Evolutionary conservation across 2,329 filamentous ascomycete species (phyloP).

Genomic region (Hymenotorrendiella dingleyae): DNA sequence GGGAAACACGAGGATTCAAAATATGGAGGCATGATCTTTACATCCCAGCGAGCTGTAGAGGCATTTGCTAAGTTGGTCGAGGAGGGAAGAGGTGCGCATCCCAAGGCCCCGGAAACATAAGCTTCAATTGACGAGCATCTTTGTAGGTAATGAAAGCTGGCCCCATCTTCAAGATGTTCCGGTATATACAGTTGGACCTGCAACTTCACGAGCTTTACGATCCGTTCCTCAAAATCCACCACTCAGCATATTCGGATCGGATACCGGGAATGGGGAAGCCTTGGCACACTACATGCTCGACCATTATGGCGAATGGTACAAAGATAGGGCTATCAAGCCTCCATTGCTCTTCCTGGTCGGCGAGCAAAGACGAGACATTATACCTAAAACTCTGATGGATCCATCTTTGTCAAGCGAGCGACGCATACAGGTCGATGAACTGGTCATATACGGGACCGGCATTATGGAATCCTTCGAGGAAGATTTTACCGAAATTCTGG

Average conservation of each 20-base stretch:
- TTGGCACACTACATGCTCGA: slow-evolving; percentile 72
- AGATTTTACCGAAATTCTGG: slow-evolving; percentile 53
- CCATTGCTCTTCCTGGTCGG: slow-evolving; percentile 83
- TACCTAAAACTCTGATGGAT: slow-evolving; percentile 72
- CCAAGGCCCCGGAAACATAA: neutral
- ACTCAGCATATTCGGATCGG: slow-evolving; percentile 66
- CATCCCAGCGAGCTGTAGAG: slow-evolving; percentile 77
- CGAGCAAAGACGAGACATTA: slow-evolving; percentile 83
- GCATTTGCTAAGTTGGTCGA: slow-evolving; percentile 61
- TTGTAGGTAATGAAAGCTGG: slow-evolving; percentile 33
- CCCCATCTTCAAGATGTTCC: slow-evolving; percentile 51
- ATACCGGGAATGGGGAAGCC: slow-evolving; percentile 78
- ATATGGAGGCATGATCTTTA: slow-evolving; percentile 79
- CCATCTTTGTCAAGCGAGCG: slow-evolving; percentile 39
- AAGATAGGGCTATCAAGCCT: slow-evolving; percentile 39
- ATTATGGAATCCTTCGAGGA: slow-evolving; percentile 72
- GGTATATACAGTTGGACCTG: slow-evolving; percentile 75
- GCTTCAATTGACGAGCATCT: slow-evolving; percentile 1
- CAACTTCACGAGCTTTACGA: slow-evolving; percentile 68
- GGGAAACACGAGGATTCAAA: slow-evolving; percentile 31
- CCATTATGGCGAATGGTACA: slow-evolving; percentile 60
- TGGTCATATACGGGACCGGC: slow-evolving; percentile 80
- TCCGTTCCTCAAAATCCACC: slow-evolving; percentile 45
- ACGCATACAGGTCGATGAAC: slow-evolving; percentile 66
- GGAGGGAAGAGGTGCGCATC: slow-evolving; percentile 32